Percentiles rank a stretch among this genome's conserved stretches.
These are phyloP conservation scores for Nicotiana noctiflora DNA, from an alignment of 257 asterid genomes.

Conservation along the genomic window DNA sequence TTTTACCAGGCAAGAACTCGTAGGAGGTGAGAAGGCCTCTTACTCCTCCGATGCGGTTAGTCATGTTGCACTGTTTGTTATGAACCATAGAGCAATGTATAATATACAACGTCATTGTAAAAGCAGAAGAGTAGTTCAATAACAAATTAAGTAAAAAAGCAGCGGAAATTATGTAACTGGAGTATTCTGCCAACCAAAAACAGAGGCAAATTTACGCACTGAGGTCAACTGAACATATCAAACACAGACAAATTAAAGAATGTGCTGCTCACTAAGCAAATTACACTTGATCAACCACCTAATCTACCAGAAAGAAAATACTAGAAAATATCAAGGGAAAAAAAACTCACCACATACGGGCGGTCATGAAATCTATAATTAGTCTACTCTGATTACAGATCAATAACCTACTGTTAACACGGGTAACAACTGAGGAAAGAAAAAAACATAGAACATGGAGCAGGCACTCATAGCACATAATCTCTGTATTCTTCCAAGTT, in stretches of 20 bases:
- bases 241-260: constrained; percentile 56
- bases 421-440: background rate
- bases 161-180: background rate
- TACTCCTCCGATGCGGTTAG: background rate
- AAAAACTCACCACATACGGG: constrained; percentile 57
- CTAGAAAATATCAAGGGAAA: constrained; percentile 11
- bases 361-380: constrained; percentile 26
- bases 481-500: constrained; percentile 7
- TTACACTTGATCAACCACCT: constrained; percentile 37
- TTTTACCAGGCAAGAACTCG: background rate
- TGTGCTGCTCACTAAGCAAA: constrained; percentile 51
- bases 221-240: background rate
- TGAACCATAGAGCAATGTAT: background rate
- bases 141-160: background rate
- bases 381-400: constrained; percentile 40
- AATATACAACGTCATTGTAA: background rate
- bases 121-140: background rate
- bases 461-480: constrained; percentile 15
- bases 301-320: constrained; percentile 16
- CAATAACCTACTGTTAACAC: constrained; percentile 13
- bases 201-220: background rate
- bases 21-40: background rate
- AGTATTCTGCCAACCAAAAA: background rate
- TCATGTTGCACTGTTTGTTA: background rate
- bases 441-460: constrained; percentile 11